Conservation (phyloP, 495 filamentous ascomycete genomes). For the Penicillium lividum region DNA sequence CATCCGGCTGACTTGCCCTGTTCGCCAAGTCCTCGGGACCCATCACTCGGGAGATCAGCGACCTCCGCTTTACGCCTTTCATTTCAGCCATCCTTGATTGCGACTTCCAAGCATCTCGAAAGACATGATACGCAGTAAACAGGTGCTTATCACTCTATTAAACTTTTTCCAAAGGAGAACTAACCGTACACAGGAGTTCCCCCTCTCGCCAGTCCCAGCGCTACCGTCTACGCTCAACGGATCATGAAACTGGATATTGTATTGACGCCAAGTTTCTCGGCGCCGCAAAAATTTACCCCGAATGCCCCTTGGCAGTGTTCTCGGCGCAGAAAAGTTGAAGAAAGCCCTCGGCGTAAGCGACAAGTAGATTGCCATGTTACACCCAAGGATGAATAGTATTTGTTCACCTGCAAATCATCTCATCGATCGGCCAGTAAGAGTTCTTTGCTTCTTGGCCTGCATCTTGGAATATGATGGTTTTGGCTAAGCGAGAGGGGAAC, state of each 20-base stretch:
- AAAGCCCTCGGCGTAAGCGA: conserved; percentile 1
- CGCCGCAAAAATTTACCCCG: conserved; percentile 19
- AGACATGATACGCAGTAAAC: background rate
- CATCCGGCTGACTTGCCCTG: background rate
- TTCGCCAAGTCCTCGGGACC: conserved; percentile 20
- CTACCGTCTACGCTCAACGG: background rate
- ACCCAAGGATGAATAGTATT: background rate
- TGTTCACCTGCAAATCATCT: background rate
- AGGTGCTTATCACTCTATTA: background rate
- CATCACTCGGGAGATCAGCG: conserved; percentile 19
- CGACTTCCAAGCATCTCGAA: background rate
- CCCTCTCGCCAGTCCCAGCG: background rate
- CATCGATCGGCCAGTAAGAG: background rate
- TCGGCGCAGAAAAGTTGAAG: background rate
- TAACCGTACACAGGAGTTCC: background rate
- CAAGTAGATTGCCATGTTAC: background rate
- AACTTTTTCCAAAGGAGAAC: no score
- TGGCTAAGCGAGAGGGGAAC: background rate
- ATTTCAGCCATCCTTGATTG: background rate
- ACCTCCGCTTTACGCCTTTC: background rate
- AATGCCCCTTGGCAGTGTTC: conserved; percentile 20
- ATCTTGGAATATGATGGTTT: background rate
- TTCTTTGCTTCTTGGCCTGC: background rate
- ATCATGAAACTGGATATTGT: background rate
- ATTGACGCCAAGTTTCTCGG: conserved; percentile 23